Conservation (phyloP, 2,329 filamentous ascomycete species). For the Coleophoma eucalyptorum region DNA sequence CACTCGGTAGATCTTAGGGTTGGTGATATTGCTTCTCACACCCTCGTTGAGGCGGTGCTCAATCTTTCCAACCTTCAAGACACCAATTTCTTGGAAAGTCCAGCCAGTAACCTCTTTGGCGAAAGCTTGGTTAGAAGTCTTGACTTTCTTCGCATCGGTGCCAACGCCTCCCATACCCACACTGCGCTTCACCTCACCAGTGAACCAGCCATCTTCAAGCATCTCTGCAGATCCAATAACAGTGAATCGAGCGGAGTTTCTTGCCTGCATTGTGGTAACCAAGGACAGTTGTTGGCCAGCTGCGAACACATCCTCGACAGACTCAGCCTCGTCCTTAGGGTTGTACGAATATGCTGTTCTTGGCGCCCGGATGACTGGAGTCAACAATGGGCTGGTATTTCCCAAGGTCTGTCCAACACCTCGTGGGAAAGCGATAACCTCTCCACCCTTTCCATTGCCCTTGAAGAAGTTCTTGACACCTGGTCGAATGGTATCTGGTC, state of each 20-base stretch:
- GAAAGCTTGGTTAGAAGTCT: constrained; percentile 80
- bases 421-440: constrained; percentile 74
- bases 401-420: constrained; percentile 80
- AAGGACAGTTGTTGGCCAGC: constrained; percentile 80
- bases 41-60: constrained; percentile 68
- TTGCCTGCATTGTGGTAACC: constrained; percentile 82
- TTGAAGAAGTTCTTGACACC: constrained; percentile 77
- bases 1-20: constrained; percentile 88
- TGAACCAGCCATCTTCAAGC: constrained; percentile 86
- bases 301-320: constrained; percentile 78
- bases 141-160: constrained; percentile 45
- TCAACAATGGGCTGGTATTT: constrained; percentile 67
- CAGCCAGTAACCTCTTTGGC: constrained; percentile 83
- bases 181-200: constrained; percentile 62
- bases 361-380: constrained; percentile 78
- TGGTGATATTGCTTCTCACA: constrained; percentile 51
- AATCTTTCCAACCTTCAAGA: constrained; percentile 78
- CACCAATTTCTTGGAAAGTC: constrained; percentile 92
- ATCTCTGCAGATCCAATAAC: constrained; percentile 84
- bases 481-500: constrained; percentile 59
- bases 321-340: constrained; percentile 75
- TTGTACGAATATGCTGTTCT: constrained; percentile 90
- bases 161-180: constrained; percentile 36
- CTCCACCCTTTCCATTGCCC: constrained; percentile 45
- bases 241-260: constrained; percentile 87